Evolutionary conservation across 2,329 filamentous ascomycete genomes (phyloP).

Genomic region (Hymenoscyphus linearis): DNA sequence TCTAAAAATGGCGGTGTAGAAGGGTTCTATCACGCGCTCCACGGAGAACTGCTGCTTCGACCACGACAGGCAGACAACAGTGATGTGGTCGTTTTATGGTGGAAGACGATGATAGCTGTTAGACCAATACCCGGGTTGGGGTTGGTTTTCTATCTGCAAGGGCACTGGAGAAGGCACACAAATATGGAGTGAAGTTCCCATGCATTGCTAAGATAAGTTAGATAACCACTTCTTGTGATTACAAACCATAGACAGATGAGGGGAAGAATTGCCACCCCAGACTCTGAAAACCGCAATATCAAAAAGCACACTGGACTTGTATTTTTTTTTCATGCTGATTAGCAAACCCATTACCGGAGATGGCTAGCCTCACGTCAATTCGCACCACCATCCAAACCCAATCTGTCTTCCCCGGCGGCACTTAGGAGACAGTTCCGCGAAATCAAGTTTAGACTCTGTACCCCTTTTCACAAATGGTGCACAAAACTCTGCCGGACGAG

Average conservation of each 20-base stretch:
- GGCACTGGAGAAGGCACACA: neutral
- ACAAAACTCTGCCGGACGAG: neutral
- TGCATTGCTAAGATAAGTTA: neutral
- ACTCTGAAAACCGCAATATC: neutral
- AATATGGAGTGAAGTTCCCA: neutral
- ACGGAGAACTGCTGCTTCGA: neutral
- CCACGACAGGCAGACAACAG: neutral
- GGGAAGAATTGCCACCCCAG: neutral
- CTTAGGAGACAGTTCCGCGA: slow-evolving; percentile 20
- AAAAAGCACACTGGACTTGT: neutral
- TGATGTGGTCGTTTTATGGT: neutral
- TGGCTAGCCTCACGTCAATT: slow-evolving; percentile 5
- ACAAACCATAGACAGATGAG: too few relatives aligned
- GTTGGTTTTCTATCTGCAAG: neutral
- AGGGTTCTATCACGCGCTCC: neutral
- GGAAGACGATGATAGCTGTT: neutral
- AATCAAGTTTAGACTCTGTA: slow-evolving; percentile 7
- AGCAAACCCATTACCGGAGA: neutral
- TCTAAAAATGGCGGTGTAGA: slow-evolving; percentile 1
- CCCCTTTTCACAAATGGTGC: neutral
- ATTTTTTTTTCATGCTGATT: neutral
- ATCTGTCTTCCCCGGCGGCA: slow-evolving; percentile 21
- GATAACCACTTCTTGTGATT: neutral
- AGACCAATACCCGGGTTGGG: neutral
- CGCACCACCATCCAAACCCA: slow-evolving; percentile 3